Evolutionary conservation across 2,329 filamentous ascomycete species (phyloP), one percentile per base, ranked within the genome.

Genomic region (Didymella segeticola): DNA sequence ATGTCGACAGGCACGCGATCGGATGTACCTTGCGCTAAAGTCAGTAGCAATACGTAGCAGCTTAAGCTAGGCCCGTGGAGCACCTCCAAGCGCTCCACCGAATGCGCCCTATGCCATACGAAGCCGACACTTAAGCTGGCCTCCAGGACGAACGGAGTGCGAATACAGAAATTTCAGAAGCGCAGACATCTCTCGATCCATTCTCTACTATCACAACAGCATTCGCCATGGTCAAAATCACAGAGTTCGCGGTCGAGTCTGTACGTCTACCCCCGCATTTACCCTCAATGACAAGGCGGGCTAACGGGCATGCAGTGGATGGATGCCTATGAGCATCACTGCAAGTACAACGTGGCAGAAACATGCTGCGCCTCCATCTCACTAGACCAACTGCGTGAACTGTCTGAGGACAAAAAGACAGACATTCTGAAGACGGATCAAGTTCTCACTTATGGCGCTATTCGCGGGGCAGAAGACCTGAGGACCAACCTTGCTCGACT

Each of bases 331-430:
- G 81, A 84, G 60, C 77, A 74, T 1, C 75, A 75, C 23, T 78
- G 78, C 56, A 83, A 82, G 53, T 82, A 82, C 71, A 93, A 96
- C 72, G 83, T 93, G 42, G 88, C 89, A 52, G 90, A 93, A 74
- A 93, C 90, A 1, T 93, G 90, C 68, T 88, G 85, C 50, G 85
- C 88, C 2, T 91, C 89, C 3, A 79, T 93, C 19, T 92, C 89
- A 0, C 77, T 93, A 53, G 81, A 88, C 20, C 84, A 92, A 41
- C 80, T 93, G 3, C 76, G 81, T 9, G 73, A 74, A 0, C 74
- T 93, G 22, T 86, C 80, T 15, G 82, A 83, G 37, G 82, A 86
- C 61, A 81, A 83, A 43, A 64, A 58, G 48, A 74, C 53, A 74
- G 82, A 66, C 46, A 83, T 76, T 68, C 78, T 76, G 34, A 69